These are phyloP conservation scores for Digitaria exilis DNA, from an alignment of 202 grass and related monocot genomes.

Conservation along the genomic window DNA sequence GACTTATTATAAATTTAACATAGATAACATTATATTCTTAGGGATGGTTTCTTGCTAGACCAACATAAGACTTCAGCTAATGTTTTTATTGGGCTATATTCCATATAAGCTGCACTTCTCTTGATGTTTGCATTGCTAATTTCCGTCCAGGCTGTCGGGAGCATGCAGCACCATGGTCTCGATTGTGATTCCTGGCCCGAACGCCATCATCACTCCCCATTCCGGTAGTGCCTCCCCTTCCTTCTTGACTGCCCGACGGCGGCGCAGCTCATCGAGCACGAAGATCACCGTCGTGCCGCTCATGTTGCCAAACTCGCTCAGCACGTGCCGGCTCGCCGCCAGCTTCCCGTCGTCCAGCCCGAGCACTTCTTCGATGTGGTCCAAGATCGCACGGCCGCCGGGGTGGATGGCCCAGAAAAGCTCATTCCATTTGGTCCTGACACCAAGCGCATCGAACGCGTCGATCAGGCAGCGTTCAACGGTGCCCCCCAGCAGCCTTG, in stretches of 20 bases:
- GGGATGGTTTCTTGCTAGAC: neutral
- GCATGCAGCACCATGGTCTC: slow-evolving; percentile 36
- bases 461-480: neutral
- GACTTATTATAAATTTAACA: neutral
- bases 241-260: neutral
- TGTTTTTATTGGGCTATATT: neutral
- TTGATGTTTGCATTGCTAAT: neutral
- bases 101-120: neutral
- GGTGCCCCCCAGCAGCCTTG: neutral
- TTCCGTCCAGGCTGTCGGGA: neutral
- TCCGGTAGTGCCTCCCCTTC: neutral
- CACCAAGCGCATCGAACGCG: neutral
- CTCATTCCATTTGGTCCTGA: neutral
- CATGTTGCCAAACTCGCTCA: slow-evolving; percentile 40
- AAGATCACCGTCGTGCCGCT: slow-evolving; percentile 21
- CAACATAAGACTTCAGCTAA: neutral
- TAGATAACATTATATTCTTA: neutral
- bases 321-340: slow-evolving; percentile 18
- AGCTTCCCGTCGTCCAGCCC: neutral
- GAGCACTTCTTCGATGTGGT: slow-evolving; percentile 18
- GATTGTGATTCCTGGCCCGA: slow-evolving; percentile 34
- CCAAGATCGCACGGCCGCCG: slow-evolving; percentile 2
- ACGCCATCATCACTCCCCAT: slow-evolving; percentile 33
- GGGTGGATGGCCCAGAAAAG: slow-evolving; percentile 18
- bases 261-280: slow-evolving; percentile 30